phyloP scores from a whole-genome alignment of 2,329 filamentous ascomycete genomes.

The Colletotrichum noveboracense region DNA sequence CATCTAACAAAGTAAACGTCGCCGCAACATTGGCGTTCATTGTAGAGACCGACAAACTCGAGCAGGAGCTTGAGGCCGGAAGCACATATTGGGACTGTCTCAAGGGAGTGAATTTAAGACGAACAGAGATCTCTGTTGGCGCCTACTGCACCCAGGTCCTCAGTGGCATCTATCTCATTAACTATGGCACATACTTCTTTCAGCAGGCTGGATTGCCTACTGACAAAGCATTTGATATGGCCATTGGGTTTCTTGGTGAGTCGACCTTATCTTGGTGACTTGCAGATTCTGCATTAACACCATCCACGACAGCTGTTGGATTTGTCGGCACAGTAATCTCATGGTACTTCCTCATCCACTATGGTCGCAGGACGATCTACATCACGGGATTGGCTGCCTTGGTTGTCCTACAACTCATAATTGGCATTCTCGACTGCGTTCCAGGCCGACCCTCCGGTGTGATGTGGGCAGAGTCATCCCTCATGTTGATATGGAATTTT shows the following conservation, averaged over 20 bases:
- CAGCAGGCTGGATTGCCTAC: constrained; percentile 46
- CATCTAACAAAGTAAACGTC: constrained; percentile 50
- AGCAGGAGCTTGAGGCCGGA: constrained; percentile 53
- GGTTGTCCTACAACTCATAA: constrained; percentile 41
- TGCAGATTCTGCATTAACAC: constrained; percentile 39
- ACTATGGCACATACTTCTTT: constrained; percentile 65
- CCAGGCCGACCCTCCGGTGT: constrained; percentile 41
- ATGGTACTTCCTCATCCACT: constrained; percentile 45
- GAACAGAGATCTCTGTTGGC: constrained; percentile 62
- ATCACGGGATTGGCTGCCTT: constrained; percentile 43
- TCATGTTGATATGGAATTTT: constrained; percentile 50
- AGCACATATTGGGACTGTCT: constrained; percentile 58
- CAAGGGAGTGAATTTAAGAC: constrained; percentile 51
- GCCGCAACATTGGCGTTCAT: constrained; percentile 59
- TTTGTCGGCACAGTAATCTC: constrained; percentile 48
- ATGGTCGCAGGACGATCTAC: constrained; percentile 48
- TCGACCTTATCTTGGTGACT: neutral
- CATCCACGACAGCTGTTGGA: constrained; percentile 52
- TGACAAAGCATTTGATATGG: constrained; percentile 43
- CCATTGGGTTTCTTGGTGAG: constrained; percentile 46
- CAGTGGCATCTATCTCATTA: constrained; percentile 67
- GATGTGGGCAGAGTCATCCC: constrained; percentile 52
- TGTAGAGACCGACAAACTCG: constrained; percentile 61
- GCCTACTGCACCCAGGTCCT: constrained; percentile 71
- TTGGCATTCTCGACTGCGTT: constrained; percentile 51